Evolutionary conservation across 1,284 basidiomycete genomes (phyloP), one percentile per base, ranked within the genome.

Genomic region (Apiotrichum mycotoxinovorans): DNA sequence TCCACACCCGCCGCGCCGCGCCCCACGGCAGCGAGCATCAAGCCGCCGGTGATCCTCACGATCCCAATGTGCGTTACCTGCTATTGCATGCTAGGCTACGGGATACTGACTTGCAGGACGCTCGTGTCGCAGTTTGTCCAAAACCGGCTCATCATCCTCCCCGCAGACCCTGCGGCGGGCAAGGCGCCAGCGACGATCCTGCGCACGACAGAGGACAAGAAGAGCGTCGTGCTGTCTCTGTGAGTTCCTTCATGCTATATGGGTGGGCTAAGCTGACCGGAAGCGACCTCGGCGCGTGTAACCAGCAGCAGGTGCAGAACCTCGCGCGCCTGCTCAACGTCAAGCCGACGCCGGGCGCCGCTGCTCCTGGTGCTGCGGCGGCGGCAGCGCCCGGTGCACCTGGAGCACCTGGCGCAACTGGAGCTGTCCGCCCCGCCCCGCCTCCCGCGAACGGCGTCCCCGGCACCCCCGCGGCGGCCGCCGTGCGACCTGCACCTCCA

Each of bases 271-370:
- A 38, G 46, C 55, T 54, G 47, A 55, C 53, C 1, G 1, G 10
- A 50, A 68, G 66, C 18, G 58, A 66, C 44, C 56, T 70, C 18
- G 52, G 53, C 15, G 57, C 59, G 38, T 72, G 70, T 37, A 61
- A 58, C 2, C 69, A 68, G 44, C 51, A 53, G 20, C 70, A 72
- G 48, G 51, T 72, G 38, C 54, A 66, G 38, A 58, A 61, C 12
- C 58, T 72, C 15, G 70, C 70, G 18, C 68, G 66, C 23, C 20
- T 72, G n/a, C 50, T 72, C 27, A 70, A 70, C 40, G 66, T 72
- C 35, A 60, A 56, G 33, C 51, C 52, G n/a, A 61, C 58, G 41
- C 51, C 63, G 17, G 47, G 43, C 9, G 54, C 57, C 9, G 44
- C 37, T 30, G 33, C 48, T 7, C 37, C 46, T 15, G 34, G 23